Conservation (phyloP, 805 yeast genomes). For the Vanderwaltozyma verrucispora region DNA sequence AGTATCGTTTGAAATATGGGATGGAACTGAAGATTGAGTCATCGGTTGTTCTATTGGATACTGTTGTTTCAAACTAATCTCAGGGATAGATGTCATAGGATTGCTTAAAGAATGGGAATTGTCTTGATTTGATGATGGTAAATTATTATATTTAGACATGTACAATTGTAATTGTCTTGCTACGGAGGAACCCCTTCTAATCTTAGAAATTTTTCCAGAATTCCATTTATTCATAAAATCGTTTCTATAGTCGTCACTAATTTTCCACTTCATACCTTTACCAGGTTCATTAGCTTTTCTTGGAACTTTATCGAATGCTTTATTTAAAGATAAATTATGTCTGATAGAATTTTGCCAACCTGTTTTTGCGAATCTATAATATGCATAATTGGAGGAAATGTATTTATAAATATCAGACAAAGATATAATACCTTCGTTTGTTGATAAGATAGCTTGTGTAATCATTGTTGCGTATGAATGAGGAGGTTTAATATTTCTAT, state of each 20-base stretch:
- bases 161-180: conserved; percentile 72
- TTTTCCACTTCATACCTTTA: conserved; percentile 99
- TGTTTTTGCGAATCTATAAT: conserved; percentile 80
- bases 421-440: conserved; percentile 78
- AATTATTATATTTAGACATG: conserved; percentile 36
- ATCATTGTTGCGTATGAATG: conserved; percentile 97
- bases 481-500: conserved; percentile 88
- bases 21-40: background rate
- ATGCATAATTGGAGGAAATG: conserved; percentile 82
- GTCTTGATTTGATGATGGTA: conserved; percentile 24
- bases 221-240: conserved; percentile 77
- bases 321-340: conserved; percentile 86
- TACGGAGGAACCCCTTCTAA: conserved; percentile 71
- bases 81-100: background rate
- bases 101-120: background rate
- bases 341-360: conserved; percentile 99
- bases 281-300: conserved; percentile 95
- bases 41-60: background rate
- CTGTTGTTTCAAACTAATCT: background rate
- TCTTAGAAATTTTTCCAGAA: conserved; percentile 62
- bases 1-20: background rate
- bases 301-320: conserved; percentile 96
- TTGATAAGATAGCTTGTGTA: conserved; percentile 89
- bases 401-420: conserved; percentile 86
- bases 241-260: conserved; percentile 69